Conservation (phyloP, 2,329 filamentous ascomycete genomes). For the Sporothrix mexicana region DNA sequence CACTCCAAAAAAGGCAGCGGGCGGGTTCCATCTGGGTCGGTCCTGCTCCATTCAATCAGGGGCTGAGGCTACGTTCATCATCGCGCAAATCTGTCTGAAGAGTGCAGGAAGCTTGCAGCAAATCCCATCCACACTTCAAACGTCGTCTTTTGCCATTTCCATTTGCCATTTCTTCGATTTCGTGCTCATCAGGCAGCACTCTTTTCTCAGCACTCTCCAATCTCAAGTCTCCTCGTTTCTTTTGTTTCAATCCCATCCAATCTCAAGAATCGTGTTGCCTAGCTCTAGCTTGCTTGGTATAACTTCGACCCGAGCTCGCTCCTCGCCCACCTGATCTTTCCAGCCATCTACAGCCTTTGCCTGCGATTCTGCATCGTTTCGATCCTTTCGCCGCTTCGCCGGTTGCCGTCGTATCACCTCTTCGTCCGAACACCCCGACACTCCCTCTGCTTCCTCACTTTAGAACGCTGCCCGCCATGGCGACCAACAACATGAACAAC, state of each 20-base stretch:
- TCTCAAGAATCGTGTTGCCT: conserved; percentile 21
- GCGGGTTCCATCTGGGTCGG: conserved; percentile 1
- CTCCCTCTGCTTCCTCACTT: neutral
- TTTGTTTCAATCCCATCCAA: neutral
- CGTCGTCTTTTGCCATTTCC: neutral
- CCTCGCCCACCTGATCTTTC: neutral
- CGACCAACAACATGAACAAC: conserved; percentile 89
- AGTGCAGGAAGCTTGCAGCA: conserved; percentile 26
- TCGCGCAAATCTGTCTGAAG: conserved; percentile 31
- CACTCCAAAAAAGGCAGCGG: neutral
- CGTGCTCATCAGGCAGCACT: conserved; percentile 26
- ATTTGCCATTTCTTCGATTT: conserved; percentile 18
- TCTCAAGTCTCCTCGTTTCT: neutral
- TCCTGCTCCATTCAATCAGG: conserved; percentile 27
- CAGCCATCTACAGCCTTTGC: neutral
- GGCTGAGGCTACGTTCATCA: conserved; percentile 20
- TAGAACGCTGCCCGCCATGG: conserved; percentile 59
- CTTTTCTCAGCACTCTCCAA: neutral
- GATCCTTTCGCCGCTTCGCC: neutral
- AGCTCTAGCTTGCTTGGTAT: conserved; percentile 11
- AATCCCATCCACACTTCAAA: conserved; percentile 15
- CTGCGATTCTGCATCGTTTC: conserved; percentile 13
- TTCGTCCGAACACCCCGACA: conserved; percentile 10
- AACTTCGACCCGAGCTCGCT: neutral
- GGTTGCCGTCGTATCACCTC: conserved; percentile 4